Evolutionary conservation across 2,329 filamentous ascomycete genomes (phyloP).

Genomic region (Penicillium thymicola): DNA sequence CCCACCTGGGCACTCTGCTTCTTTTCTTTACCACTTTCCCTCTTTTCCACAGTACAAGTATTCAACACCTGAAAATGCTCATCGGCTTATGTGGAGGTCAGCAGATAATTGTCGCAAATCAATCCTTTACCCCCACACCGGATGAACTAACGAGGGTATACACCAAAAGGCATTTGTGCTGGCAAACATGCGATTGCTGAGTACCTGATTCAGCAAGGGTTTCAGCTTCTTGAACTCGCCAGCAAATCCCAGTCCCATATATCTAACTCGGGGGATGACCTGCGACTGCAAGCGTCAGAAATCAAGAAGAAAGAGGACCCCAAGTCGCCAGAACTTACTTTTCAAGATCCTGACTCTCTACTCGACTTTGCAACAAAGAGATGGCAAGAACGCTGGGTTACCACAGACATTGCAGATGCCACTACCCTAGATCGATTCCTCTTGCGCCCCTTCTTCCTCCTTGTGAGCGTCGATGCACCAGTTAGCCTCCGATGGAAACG

Average conservation of each 20-base stretch:
- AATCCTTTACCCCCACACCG: neutral
- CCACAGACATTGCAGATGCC: slow-evolving; percentile 75
- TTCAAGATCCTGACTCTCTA: slow-evolving; percentile 63
- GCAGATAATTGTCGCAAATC: slow-evolving; percentile 11
- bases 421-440: slow-evolving; percentile 69
- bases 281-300: slow-evolving; percentile 27
- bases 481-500: slow-evolving; percentile 79
- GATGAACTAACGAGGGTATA: slow-evolving; percentile 15
- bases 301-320: slow-evolving; percentile 15
- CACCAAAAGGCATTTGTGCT: slow-evolving; percentile 72
- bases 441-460: slow-evolving; percentile 84
- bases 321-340: slow-evolving; percentile 39
- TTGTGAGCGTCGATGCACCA: slow-evolving; percentile 88
- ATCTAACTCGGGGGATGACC: slow-evolving; percentile 26
- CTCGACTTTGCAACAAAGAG: slow-evolving; percentile 80
- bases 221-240: slow-evolving; percentile 66
- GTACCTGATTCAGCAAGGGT: slow-evolving; percentile 80
- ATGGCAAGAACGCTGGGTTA: slow-evolving; percentile 84
- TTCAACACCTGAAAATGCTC: slow-evolving; percentile 39
- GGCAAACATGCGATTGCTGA: slow-evolving; percentile 88
- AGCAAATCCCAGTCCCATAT: slow-evolving; percentile 23
- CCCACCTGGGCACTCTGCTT: neutral
- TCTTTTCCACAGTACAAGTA: neutral
- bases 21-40: neutral
- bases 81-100: slow-evolving; percentile 52